Evolutionary conservation across 768 basidiomycete genomes (phyloP), one percentile per base, ranked within the genome.

Genomic region (Daedaleopsis nitida): DNA sequence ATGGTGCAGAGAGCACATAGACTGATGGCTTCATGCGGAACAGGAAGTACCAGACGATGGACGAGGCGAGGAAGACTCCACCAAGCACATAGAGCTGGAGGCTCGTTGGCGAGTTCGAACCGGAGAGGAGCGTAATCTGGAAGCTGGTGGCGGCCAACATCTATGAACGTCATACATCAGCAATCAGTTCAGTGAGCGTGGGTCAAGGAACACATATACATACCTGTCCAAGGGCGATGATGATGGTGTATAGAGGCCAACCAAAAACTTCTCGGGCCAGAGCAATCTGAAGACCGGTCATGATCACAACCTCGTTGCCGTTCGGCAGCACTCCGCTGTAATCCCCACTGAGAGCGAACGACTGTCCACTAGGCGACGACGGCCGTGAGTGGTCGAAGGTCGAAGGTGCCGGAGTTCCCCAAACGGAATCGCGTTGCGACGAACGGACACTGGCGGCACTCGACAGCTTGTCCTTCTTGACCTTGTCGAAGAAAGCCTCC

Each of bases 111-210:
- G 87, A 92, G 66, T 93, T 94, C 68, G 88, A 86, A 55, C 95
- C 95, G 19, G 91, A 89, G 19, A 96, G 81, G 38, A 97, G 77
- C 17, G 94, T 96, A 69, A 96, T 91, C 76, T 97, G 95, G 85
- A 96, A 97, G 69, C 94, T 96, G 34, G 92, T 94, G 3, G 93
- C 93, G 58, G 89, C 87, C 64, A 94, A 75, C 89, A 94, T 93
- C 84, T 42, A 32, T 7, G 11, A 42, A 10, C 13, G 39, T 11
- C 39, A 89, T 66, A 9, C 51, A 57, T 14, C 34, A 24, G 12
- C 17, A 11, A 42, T 10, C 7, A 32, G 38, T 13, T 51, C 4
- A 17, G 57, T 43, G 13, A 55, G 21, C 10, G 17, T 16, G n/a
- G 12, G 57, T 38, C 10, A 19, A 45, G 69, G 65, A 34, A 23